Conservation (phyloP, 2,329 filamentous ascomycete genomes). For the Diaporthe capsici region DNA sequence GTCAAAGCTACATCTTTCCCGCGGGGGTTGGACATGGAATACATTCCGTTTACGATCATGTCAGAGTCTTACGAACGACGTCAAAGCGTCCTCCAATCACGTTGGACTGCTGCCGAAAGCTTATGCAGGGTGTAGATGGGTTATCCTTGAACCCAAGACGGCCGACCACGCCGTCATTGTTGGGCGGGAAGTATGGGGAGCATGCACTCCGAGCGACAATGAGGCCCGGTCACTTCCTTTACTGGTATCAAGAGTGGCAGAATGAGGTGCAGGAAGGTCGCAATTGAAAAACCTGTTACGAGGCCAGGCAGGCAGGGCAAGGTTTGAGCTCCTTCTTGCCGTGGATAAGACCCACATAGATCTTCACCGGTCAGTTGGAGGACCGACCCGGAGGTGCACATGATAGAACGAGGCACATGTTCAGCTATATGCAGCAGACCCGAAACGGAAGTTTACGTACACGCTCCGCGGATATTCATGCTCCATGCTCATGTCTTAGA, state of each 20-base stretch:
- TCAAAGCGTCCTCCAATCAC: background rate
- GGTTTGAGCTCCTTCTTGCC: background rate
- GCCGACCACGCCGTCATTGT: background rate
- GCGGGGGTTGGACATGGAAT: background rate
- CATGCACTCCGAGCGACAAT: too few relatives aligned
- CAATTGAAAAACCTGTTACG: background rate
- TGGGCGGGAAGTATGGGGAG: background rate
- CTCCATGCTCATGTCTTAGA: background rate
- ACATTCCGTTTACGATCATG: background rate
- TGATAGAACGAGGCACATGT: background rate
- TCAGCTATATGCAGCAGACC: constrained; percentile 23
- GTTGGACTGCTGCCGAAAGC: background rate
- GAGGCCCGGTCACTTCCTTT: background rate
- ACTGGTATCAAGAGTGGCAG: background rate
- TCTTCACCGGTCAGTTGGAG: background rate
- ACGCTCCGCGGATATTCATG: background rate
- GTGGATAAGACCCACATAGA: background rate
- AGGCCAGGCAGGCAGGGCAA: background rate
- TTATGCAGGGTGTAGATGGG: constrained; percentile 2
- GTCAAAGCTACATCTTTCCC: background rate
- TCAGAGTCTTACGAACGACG: background rate
- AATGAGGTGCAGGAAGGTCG: background rate
- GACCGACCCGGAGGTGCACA: constrained; percentile 7
- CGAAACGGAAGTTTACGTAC: background rate
- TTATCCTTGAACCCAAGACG: background rate